phyloP scores from a whole-genome alignment of 2,329 filamentous ascomycete genomes.

The Talaromyces sp. region DNA sequence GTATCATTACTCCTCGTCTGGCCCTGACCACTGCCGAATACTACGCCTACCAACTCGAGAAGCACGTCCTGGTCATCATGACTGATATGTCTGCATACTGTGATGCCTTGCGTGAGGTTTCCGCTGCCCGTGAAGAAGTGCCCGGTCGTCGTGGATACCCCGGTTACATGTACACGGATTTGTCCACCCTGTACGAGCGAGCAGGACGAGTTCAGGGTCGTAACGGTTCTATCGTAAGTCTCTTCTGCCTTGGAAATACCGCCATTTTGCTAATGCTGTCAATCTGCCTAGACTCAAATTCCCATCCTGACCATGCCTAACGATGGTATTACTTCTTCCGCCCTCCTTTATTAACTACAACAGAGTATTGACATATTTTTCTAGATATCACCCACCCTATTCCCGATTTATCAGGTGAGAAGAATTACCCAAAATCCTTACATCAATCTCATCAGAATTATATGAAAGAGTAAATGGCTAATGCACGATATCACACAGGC shows the following conservation, averaged over 20 bases:
- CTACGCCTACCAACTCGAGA: constrained; percentile 99
- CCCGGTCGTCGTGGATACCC: constrained; percentile 98
- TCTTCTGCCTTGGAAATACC: no score
- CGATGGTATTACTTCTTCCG: constrained; percentile 64
- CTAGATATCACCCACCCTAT: constrained; percentile 97
- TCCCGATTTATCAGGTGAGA: constrained; percentile 67
- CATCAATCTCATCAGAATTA: no score
- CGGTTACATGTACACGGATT: constrained; percentile 99
- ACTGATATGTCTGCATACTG: constrained; percentile 98
- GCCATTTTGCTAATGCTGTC: no score
- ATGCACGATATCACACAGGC: constrained; percentile 61
- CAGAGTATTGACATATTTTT: constrained; percentile 7
- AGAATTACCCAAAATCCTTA: no score
- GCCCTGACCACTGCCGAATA: constrained; percentile 98
- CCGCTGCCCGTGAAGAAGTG: constrained; percentile 96
- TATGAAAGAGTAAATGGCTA: background rate
- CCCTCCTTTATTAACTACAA: background rate
- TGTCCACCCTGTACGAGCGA: constrained; percentile 99
- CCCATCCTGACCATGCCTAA: constrained; percentile 99
- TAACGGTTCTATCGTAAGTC: constrained; percentile 87
- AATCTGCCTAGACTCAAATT: constrained; percentile 70
- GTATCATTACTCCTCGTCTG: constrained; percentile 98
- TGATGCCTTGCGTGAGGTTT: constrained; percentile 97
- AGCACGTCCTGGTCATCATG: constrained; percentile 98
- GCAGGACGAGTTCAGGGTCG: constrained; percentile 95